A percentile compares a stretch with the other conserved stretches of the same genome.
Conservation (phyloP, 139 green algal species). For the Diplosphaera chodatii region DNA sequence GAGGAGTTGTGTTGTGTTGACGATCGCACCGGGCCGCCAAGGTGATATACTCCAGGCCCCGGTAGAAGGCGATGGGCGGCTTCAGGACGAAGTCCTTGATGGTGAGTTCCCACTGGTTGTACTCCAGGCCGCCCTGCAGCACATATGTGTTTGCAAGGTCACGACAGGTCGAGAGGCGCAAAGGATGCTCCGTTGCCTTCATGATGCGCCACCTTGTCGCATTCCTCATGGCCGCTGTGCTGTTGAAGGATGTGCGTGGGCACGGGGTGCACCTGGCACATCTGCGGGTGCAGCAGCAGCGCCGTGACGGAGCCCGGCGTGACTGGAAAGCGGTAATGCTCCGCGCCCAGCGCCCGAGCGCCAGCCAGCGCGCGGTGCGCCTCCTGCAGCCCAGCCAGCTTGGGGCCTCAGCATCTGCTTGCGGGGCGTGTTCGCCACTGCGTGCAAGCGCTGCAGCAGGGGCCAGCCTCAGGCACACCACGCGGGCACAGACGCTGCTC, state of each 20-base stretch:
- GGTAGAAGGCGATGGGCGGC: background rate
- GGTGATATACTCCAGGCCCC: background rate
- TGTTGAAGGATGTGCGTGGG: too few relatives aligned
- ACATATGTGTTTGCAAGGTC: too few relatives aligned
- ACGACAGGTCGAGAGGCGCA: too few relatives aligned
- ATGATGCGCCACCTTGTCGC: too few relatives aligned
- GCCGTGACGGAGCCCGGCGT: background rate
- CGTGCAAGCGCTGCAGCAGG: too few relatives aligned
- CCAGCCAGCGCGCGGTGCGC: background rate
- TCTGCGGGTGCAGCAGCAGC: background rate
- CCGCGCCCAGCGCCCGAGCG: background rate
- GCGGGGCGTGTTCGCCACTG: too few relatives aligned
- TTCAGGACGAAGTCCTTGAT: background rate
- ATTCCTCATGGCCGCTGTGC: too few relatives aligned
- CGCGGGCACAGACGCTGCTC: too few relatives aligned
- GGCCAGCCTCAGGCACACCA: too few relatives aligned
- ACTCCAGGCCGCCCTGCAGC: background rate
- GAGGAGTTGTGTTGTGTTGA: too few relatives aligned
- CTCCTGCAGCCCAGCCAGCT: background rate
- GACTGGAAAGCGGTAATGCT: background rate
- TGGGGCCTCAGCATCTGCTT: too few relatives aligned
- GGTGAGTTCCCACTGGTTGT: background rate
- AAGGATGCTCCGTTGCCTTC: too few relatives aligned
- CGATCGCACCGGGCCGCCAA: background rate
- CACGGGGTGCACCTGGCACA: background rate